phyloP scores from a whole-genome alignment of 805 yeast species.

The Kodamaea restingae region DNA sequence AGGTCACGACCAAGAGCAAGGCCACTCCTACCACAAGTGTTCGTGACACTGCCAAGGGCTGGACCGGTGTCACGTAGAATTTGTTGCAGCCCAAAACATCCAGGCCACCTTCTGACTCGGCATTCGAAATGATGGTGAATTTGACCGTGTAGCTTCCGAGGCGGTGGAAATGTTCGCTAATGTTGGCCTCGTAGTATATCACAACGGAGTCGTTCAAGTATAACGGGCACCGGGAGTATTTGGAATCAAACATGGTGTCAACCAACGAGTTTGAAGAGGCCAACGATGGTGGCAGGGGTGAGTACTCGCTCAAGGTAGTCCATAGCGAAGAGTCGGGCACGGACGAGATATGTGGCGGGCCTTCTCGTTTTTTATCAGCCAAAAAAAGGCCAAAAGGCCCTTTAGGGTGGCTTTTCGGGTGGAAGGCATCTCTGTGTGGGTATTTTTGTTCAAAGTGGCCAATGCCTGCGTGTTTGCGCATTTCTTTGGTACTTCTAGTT shows the following conservation, averaged over 20 bases:
- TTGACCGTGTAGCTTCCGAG: conserved; percentile 45
- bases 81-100: conserved; percentile 43
- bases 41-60: conserved; percentile 24
- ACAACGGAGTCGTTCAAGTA: conserved; percentile 35
- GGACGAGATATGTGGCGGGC: no score
- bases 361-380: no score
- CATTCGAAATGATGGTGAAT: conserved; percentile 41
- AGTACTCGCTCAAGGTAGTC: neutral
- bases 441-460: no score
- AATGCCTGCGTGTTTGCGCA: no score
- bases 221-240: conserved; percentile 26
- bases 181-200: conserved; percentile 36
- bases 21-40: conserved; percentile 38
- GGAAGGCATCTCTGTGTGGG: no score
- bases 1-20: conserved; percentile 37
- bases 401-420: no score
- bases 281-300: conserved; percentile 3
- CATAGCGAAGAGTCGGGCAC: neutral
- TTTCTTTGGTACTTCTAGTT: no score
- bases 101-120: conserved; percentile 14
- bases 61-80: conserved; percentile 47
- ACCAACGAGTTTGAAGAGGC: conserved; percentile 11
- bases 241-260: conserved; percentile 7
- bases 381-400: no score
- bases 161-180: conserved; percentile 33